Evolutionary conservation across 2,329 filamentous ascomycete species (phyloP).

Genomic region (Pseudogymnoascus sp.): DNA sequence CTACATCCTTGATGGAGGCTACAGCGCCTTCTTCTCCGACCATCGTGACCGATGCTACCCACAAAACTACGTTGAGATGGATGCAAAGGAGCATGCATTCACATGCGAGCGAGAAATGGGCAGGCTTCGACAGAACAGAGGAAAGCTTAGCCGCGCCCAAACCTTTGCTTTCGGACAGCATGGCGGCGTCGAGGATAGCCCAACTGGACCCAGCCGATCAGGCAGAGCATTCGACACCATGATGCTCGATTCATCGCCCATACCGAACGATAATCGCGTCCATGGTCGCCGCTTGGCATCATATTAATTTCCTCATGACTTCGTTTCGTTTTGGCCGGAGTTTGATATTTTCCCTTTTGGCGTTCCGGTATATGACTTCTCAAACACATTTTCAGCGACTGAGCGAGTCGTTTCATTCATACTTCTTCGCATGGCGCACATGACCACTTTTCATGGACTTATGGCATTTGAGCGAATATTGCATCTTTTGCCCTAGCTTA

Average conservation of each 20-base stretch:
- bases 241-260: constrained; percentile 33
- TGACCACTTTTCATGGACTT: background rate
- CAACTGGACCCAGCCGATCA: constrained; percentile 38
- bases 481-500: background rate
- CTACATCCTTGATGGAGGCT: constrained; percentile 94
- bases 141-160: constrained; percentile 78
- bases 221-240: constrained; percentile 32
- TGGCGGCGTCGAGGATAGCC: constrained; percentile 50
- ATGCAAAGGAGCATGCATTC: constrained; percentile 79
- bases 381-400: constrained; percentile 9
- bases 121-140: constrained; percentile 77
- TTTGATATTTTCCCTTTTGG: constrained; percentile 7
- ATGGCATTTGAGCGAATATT: constrained; percentile 6
- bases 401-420: constrained; percentile 4
- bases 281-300: constrained; percentile 57
- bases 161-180: constrained; percentile 92
- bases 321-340: constrained; percentile 6
- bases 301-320: constrained; percentile 38
- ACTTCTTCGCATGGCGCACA: constrained; percentile 2
- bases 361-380: constrained; percentile 10
- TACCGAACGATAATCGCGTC: constrained; percentile 44
- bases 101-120: constrained; percentile 94
- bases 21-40: constrained; percentile 82
- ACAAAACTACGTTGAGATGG: constrained; percentile 96
- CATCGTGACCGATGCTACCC: constrained; percentile 79